Evolutionary conservation across 2,329 filamentous ascomycete genomes (phyloP).

Genomic region (Clarireedia sp.): DNA sequence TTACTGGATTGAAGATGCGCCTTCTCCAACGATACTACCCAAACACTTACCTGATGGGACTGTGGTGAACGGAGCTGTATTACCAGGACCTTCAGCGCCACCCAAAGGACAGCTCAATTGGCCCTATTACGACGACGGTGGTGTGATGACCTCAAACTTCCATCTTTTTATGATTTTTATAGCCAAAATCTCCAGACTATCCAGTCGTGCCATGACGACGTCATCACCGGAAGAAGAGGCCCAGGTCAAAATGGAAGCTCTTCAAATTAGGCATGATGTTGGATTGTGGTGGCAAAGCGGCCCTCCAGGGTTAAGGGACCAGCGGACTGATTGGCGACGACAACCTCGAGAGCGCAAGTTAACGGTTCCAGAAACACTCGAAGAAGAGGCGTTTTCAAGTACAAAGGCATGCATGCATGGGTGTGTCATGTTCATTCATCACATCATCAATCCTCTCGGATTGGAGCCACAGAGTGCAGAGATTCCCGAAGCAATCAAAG

Average conservation of each 20-base stretch:
- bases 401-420: conserved; percentile 24
- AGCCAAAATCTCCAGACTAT: conserved; percentile 24
- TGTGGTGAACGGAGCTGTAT: neutral
- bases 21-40: neutral
- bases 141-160: conserved; percentile 23
- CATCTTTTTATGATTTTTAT: conserved; percentile 27
- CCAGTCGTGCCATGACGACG: conserved; percentile 21
- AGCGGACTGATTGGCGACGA: conserved; percentile 24
- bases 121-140: conserved; percentile 26
- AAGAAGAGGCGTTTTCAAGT: conserved; percentile 26
- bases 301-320: conserved; percentile 21
- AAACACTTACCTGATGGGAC: neutral
- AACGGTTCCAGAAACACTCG: conserved; percentile 24
- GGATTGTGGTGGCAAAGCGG: conserved; percentile 23
- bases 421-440: conserved; percentile 25
- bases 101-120: conserved; percentile 12
- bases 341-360: conserved; percentile 22
- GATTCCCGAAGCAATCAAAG: conserved; percentile 21
- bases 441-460: conserved; percentile 24
- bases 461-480: conserved; percentile 15
- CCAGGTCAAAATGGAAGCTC: conserved; percentile 14
- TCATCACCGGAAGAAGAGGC: conserved; percentile 13
- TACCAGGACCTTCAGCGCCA: neutral
- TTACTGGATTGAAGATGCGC: conserved; percentile 25
- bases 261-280: conserved; percentile 17